phyloP scores from a whole-genome alignment of 176 grass and related monocot genomes.

The Pharus latifolius region DNA sequence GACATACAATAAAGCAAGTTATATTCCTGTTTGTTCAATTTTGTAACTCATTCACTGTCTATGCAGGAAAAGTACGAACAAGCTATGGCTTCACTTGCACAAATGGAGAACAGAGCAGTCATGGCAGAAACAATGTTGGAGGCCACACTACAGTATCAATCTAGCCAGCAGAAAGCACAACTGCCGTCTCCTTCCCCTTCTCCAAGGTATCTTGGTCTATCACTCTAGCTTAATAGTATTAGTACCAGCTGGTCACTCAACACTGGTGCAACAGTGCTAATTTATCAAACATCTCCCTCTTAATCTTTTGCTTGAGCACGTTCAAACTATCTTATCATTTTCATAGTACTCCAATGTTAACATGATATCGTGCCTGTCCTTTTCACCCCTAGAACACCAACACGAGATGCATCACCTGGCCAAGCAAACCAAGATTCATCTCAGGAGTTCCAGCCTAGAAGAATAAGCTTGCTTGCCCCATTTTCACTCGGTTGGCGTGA shows the following conservation, averaged over 20 bases:
- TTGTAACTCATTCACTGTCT: slow-evolving; percentile 19
- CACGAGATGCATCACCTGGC: slow-evolving; percentile 34
- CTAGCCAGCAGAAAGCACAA: slow-evolving; percentile 88
- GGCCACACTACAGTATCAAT: slow-evolving; percentile 96
- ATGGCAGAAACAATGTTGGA: slow-evolving; percentile 99
- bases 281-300: neutral
- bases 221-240: slow-evolving; percentile 23
- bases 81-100: slow-evolving; percentile 47
- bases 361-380: neutral
- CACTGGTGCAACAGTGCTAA: neutral
- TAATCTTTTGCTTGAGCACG: neutral
- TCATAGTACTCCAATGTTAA: neutral
- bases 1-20: slow-evolving; percentile 15
- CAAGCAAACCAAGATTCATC: slow-evolving; percentile 62
- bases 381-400: slow-evolving; percentile 46
- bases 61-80: slow-evolving; percentile 84
- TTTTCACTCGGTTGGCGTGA: slow-evolving; percentile 82
- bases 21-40: neutral
- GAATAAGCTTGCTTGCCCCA: slow-evolving; percentile 86
- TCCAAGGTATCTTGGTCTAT: slow-evolving; percentile 59
- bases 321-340: neutral
- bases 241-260: neutral
- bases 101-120: slow-evolving; percentile 92
- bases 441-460: slow-evolving; percentile 85
- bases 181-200: slow-evolving; percentile 59